phyloP scores from a whole-genome alignment of 2,329 filamentous ascomycete species.

The Pseudophaeomoniella oleicola region DNA sequence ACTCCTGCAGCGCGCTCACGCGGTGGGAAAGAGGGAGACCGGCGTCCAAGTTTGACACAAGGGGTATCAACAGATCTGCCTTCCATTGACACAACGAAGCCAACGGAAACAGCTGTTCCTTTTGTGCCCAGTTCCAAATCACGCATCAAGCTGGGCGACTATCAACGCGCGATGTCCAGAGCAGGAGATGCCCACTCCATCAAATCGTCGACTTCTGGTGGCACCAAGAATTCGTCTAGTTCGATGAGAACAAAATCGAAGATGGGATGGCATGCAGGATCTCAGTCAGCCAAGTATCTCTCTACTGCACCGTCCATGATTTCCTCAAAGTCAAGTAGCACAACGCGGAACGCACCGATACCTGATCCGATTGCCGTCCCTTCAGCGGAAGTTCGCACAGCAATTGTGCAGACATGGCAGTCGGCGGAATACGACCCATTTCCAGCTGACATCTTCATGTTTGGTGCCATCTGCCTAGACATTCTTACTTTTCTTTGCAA shows the following conservation, averaged over 20 bases:
- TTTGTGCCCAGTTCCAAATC: slow-evolving; percentile 9
- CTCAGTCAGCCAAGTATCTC: neutral
- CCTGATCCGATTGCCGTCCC: slow-evolving; percentile 15
- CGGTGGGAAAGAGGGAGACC: neutral
- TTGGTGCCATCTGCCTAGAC: slow-evolving; percentile 44
- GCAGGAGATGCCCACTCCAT: slow-evolving; percentile 13
- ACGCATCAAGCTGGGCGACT: neutral
- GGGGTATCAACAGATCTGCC: neutral
- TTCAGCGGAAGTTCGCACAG: slow-evolving; percentile 15
- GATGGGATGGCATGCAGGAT: neutral
- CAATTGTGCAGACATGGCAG: slow-evolving; percentile 24
- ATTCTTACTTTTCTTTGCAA: slow-evolving; percentile 45
- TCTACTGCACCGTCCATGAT: slow-evolving; percentile 2
- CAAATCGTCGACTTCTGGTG: slow-evolving; percentile 15
- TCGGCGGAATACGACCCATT: slow-evolving; percentile 18
- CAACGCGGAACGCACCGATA: slow-evolving; percentile 6
- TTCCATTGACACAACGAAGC: neutral
- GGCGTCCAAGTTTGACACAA: neutral
- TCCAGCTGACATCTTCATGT: slow-evolving; percentile 41
- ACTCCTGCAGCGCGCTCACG: neutral
- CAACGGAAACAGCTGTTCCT: neutral
- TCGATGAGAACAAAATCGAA: neutral
- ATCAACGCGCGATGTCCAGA: neutral
- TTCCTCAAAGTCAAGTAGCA: slow-evolving; percentile 8
- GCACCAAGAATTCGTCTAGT: neutral